These are phyloP conservation scores for Erigeron canadensis DNA, from an alignment of 129 eudicot genomes.

Conservation along the genomic window DNA sequence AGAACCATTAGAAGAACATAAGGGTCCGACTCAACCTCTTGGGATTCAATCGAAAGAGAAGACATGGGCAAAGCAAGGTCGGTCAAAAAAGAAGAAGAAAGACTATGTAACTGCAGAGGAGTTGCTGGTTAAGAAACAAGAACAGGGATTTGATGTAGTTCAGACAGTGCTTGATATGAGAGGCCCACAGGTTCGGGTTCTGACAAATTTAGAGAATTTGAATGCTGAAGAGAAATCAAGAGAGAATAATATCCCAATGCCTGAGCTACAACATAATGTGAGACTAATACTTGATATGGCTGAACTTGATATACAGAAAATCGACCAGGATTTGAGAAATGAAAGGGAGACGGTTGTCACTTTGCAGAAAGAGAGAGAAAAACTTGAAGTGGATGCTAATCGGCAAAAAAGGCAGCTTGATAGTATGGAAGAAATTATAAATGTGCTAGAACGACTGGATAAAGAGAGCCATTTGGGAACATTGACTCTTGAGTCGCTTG, in stretches of 20 bases:
- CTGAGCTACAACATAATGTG: conserved; percentile 79
- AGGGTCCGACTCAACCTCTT: conserved; percentile 18
- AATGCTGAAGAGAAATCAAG: conserved; percentile 69
- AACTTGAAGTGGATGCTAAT: conserved; percentile 49
- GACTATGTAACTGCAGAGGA: conserved; percentile 69
- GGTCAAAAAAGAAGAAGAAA: conserved; percentile 48
- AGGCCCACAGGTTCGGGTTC: conserved; percentile 80
- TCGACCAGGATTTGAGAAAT: conserved; percentile 64
- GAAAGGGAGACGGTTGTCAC: conserved; percentile 69
- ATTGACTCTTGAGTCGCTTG: conserved; percentile 66
- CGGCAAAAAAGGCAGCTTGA: conserved; percentile 59
- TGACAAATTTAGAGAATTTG: conserved; percentile 71
- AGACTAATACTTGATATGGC: conserved; percentile 61
- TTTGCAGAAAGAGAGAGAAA: conserved; percentile 70
- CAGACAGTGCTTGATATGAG: conserved; percentile 83
- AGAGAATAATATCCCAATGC: conserved; percentile 66
- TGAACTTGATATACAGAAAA: conserved; percentile 67
- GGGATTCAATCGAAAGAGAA: conserved; percentile 24
- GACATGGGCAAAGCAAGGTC: conserved; percentile 40
- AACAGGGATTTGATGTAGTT: conserved; percentile 61
- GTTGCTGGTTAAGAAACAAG: conserved; percentile 68
- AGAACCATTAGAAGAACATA: conserved; percentile 44
- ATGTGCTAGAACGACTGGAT: conserved; percentile 45
- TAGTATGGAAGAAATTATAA: conserved; percentile 54
- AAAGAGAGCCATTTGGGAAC: conserved; percentile 44